phyloP scores from a whole-genome alignment of 176 grass and related monocot genomes.

The Zoysia pacifica region DNA sequence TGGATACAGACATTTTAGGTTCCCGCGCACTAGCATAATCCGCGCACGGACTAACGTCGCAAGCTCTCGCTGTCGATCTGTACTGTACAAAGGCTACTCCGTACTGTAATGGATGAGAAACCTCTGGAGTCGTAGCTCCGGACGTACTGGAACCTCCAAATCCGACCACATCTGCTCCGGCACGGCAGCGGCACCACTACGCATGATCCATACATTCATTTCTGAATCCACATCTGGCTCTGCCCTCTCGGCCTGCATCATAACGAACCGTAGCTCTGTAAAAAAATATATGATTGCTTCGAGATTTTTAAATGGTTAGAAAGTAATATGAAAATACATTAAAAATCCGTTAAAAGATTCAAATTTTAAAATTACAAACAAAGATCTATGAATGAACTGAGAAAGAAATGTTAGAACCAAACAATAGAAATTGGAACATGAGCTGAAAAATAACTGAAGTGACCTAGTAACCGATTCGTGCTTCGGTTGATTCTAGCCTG shows the following conservation, averaged over 20 bases:
- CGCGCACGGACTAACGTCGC: background rate
- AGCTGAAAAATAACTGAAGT: too few relatives aligned
- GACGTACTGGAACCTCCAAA: slow-evolving; percentile 17
- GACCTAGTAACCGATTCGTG: too few relatives aligned
- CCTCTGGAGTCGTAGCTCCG: background rate
- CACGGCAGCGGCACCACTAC: background rate
- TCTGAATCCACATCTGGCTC: slow-evolving; percentile 35
- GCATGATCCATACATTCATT: background rate
- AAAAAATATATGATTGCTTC: too few relatives aligned
- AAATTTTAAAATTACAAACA: too few relatives aligned
- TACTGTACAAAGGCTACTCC: background rate
- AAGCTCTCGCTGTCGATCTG: background rate
- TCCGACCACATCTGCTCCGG: slow-evolving; percentile 23
- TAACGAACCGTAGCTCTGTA: slow-evolving; percentile 8
- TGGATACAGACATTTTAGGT: background rate
- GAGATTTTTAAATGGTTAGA: too few relatives aligned
- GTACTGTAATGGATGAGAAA: background rate
- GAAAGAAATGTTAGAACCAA: too few relatives aligned
- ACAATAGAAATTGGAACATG: too few relatives aligned
- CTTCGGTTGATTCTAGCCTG: too few relatives aligned
- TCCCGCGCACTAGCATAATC: slow-evolving; percentile 1
- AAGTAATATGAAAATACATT: too few relatives aligned
- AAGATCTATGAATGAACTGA: too few relatives aligned
- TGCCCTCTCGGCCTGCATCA: background rate
- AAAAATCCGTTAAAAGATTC: too few relatives aligned